Percentiles rank a stretch among this genome's conserved stretches.
Evolutionary conservation across 2,329 filamentous ascomycete genomes (phyloP).

Genomic region (Chaetomiaceae sp.): DNA sequence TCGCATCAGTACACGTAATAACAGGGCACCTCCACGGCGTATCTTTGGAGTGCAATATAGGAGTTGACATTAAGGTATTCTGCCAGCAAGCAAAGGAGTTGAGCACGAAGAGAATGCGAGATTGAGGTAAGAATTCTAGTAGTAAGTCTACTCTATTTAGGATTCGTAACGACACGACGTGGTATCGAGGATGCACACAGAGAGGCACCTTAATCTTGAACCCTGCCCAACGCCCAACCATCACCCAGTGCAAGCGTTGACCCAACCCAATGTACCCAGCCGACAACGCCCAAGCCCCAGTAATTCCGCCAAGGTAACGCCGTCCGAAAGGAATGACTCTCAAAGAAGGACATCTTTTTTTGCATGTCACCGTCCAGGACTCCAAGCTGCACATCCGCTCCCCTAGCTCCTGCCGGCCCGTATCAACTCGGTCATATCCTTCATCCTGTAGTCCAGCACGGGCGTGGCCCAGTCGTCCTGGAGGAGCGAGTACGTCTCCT

Average conservation of each 20-base stretch:
- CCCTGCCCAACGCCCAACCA: background rate
- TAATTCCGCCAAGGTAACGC: background rate
- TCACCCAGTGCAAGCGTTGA: background rate
- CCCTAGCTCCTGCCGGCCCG: conserved; percentile 21
- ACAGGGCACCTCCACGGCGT: no score
- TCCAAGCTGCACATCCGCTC: background rate
- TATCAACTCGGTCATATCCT: conserved; percentile 56
- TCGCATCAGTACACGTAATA: no score
- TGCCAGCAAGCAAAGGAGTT: no score
- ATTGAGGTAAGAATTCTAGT: no score
- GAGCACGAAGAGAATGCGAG: no score
- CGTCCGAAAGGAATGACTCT: background rate
- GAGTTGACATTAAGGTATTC: no score
- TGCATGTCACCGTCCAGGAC: background rate
- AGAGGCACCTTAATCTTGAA: background rate
- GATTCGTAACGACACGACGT: background rate
- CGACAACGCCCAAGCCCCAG: background rate
- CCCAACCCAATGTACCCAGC: background rate
- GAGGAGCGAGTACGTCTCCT: conserved; percentile 58
- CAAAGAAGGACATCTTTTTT: background rate
- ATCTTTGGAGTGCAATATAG: no score
- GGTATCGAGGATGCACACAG: background rate
- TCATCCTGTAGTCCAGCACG: conserved; percentile 58
- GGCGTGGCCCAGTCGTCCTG: conserved; percentile 62
- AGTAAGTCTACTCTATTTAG: background rate